Percentiles rank a stretch among this genome's conserved stretches.
Evolutionary conservation across 1,139 yeast species (phyloP).

Genomic region (Taphrina betulina): DNA sequence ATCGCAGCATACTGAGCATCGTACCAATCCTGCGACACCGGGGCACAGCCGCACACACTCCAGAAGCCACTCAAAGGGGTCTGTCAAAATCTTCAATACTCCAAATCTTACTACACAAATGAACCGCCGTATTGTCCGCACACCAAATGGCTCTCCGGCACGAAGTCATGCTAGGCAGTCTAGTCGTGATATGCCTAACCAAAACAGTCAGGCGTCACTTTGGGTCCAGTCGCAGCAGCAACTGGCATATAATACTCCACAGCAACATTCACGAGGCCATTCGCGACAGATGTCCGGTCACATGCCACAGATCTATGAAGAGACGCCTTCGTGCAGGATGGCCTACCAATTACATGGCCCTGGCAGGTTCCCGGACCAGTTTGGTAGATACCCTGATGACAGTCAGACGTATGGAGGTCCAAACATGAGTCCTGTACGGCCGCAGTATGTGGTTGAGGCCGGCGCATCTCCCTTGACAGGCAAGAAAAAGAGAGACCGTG

Average conservation of each 20-base stretch:
- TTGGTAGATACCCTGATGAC: slow-evolving; percentile 6
- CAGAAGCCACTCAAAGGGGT: slow-evolving; percentile 7
- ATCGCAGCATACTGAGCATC: neutral
- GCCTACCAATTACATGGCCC: slow-evolving; percentile 30
- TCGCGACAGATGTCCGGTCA: slow-evolving; percentile 14
- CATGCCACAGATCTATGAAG: slow-evolving; percentile 27
- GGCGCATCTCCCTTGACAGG: slow-evolving; percentile 24
- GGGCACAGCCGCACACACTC: slow-evolving; percentile 24
- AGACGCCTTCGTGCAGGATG: slow-evolving; percentile 31
- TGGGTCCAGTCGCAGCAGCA: slow-evolving; percentile 32
- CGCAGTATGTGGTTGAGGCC: slow-evolving; percentile 1
- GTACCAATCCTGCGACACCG: slow-evolving; percentile 12
- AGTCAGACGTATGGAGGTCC: neutral
- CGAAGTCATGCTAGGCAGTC: slow-evolving; percentile 2
- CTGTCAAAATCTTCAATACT: slow-evolving; percentile 21
- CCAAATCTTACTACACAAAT: slow-evolving; percentile 29
- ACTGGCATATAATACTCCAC: slow-evolving; percentile 25
- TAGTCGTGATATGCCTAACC: slow-evolving; percentile 6
- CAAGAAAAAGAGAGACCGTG: slow-evolving; percentile 25
- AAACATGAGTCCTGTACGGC: neutral
- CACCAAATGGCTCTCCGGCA: slow-evolving; percentile 24
- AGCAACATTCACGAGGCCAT: slow-evolving; percentile 15
- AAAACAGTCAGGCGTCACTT: slow-evolving; percentile 1
- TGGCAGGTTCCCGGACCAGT: neutral
- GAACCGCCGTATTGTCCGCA: slow-evolving; percentile 16